Evolutionary conservation across 2,329 filamentous ascomycete species (phyloP).

Genomic region (Orbilia ellipsospora): DNA sequence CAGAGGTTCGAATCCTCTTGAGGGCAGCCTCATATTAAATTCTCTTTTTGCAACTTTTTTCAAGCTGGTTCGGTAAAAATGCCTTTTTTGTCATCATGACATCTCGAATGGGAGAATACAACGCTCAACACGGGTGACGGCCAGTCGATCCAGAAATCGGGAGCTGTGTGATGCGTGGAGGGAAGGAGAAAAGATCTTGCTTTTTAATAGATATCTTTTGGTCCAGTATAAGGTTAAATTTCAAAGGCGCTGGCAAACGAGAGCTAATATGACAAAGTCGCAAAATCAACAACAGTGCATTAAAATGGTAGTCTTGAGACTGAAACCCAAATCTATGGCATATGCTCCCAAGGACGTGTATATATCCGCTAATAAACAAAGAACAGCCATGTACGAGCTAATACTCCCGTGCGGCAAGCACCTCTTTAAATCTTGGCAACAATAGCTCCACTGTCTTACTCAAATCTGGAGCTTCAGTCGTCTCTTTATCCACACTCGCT

Average conservation of each 20-base stretch:
- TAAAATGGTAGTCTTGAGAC: too few relatives aligned
- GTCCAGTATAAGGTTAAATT: background rate
- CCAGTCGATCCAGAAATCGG: too few relatives aligned
- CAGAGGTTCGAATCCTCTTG: slow-evolving; percentile 52
- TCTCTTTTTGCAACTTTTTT: background rate
- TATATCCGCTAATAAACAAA: slow-evolving; percentile 2
- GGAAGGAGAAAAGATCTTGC: too few relatives aligned
- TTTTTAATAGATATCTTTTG: background rate
- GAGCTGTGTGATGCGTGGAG: too few relatives aligned
- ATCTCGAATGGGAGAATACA: background rate
- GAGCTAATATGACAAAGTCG: background rate
- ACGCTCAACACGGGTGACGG: background rate
- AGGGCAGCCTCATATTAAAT: slow-evolving; percentile 20
- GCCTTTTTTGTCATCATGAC: background rate
- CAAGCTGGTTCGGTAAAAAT: background rate
- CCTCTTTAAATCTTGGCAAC: slow-evolving; percentile 62
- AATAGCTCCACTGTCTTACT: slow-evolving; percentile 63
- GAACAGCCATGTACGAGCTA: background rate
- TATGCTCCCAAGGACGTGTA: background rate
- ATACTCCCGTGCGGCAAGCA: slow-evolving; percentile 58
- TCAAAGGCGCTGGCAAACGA: background rate
- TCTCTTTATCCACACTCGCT: slow-evolving; percentile 58
- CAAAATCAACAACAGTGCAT: too few relatives aligned
- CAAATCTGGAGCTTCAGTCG: slow-evolving; percentile 63
- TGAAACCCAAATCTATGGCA: background rate